Conservation (phyloP, 2,329 filamentous ascomycete genomes). For the Fusarium sp. region DNA sequence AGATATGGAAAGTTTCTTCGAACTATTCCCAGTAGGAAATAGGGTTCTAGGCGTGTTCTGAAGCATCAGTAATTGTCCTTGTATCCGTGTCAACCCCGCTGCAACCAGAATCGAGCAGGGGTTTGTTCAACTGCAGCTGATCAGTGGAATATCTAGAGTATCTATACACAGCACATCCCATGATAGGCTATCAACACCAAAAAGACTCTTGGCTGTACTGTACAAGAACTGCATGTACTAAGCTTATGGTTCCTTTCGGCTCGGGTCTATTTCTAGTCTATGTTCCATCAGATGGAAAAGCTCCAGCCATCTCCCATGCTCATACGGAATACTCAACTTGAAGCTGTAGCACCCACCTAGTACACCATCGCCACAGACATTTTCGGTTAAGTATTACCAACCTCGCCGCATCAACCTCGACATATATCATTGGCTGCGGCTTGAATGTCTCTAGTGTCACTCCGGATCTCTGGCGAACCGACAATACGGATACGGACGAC, state of each 20-base stretch:
- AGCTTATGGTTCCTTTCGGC: conserved; percentile 30
- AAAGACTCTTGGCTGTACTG: neutral
- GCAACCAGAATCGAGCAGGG: conserved; percentile 3
- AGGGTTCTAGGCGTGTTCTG: neutral
- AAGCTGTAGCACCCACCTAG: conserved; percentile 10
- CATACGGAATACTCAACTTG: conserved; percentile 4
- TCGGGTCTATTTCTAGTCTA: conserved; percentile 27
- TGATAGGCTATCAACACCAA: conserved; percentile 7
- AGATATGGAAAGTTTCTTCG: neutral
- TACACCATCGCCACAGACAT: conserved; percentile 19
- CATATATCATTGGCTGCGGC: conserved; percentile 20
- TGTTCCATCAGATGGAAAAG: neutral
- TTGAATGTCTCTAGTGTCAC: conserved; percentile 2
- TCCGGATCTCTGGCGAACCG: conserved; percentile 17
- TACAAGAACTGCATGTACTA: conserved; percentile 10
- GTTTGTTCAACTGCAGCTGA: conserved; percentile 11
- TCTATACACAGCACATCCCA: conserved; percentile 6
- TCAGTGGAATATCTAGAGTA: conserved; percentile 9
- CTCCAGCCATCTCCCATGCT: conserved; percentile 15
- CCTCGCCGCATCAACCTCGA: conserved; percentile 26
- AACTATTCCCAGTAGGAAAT: neutral
- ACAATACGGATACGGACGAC: conserved; percentile 25
- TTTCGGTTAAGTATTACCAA: conserved; percentile 10
- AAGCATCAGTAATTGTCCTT: neutral
- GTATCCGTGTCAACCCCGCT: conserved; percentile 9